Evolutionary conservation across 2,329 filamentous ascomycete genomes (phyloP), one percentile per base, ranked within the genome.

Genomic region (Trichoderma arundinaceum): DNA sequence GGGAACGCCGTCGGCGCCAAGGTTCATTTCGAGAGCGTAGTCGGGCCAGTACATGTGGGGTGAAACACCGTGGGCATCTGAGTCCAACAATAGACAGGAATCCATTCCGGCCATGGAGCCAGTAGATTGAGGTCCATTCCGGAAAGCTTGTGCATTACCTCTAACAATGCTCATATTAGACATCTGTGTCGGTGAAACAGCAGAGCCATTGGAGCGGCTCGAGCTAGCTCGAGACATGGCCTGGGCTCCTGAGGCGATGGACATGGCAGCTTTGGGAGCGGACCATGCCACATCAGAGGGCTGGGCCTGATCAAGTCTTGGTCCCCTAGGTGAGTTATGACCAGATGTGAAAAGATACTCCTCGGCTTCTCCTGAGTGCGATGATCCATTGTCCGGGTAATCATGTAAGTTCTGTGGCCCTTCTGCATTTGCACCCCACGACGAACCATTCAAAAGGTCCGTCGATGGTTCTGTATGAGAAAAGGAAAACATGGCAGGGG

Each of bases 321-420:
- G 72, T 80, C 77, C 82, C 80, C 80, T 79, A 72, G 84, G 82
- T 65, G 83, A 85, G 74, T 81, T 82, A 69, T 85, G 83, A 74
- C 82, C 83, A 76, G 84, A 84, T 72, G 80, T 79, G 75, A 82
- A 84, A 72, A 82, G 76, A 76, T 80, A 84, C 65, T 86, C 84
- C 78, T 86, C 85, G 72, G 80, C 71, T 69, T 86, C 84, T 81
- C 81, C 82, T 72, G 79, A 77, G 70, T 80, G 79, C 70, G 77
- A 77, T 69, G 81, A 82, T 79, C 80, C 81, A 74, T 79, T 78
- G 72, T 83, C 82, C 74, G 81, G 77, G 75, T 81, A 83, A 70
- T 83, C 81, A 76, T 79, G 80, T 76, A 86, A 84, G 83, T 84
- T 85, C 82, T 86, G 85, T 84, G 83, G 73, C 74, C 83, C 84